These are phyloP conservation scores for Schwanniomyces etchellsii DNA, from an alignment of 1,139 yeast species.

Conservation along the genomic window DNA sequence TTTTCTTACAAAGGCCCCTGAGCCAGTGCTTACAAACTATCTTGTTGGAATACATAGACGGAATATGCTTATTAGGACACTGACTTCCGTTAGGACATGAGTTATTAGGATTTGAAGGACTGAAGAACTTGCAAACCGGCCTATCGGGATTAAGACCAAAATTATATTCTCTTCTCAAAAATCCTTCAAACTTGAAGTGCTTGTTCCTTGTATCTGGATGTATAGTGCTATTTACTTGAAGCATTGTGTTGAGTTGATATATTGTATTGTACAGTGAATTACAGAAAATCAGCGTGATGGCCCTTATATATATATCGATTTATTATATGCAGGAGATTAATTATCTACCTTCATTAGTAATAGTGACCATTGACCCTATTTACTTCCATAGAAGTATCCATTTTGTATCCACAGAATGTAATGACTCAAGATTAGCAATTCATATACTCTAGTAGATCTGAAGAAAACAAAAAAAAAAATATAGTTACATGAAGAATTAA, in stretches of 20 bases:
- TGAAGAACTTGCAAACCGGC: slow-evolving; percentile 77
- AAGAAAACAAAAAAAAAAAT: too few relatives aligned
- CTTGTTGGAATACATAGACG: slow-evolving; percentile 76
- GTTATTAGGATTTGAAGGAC: slow-evolving; percentile 46
- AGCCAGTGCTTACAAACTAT: slow-evolving; percentile 97
- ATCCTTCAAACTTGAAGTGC: slow-evolving; percentile 77
- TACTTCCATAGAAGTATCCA: too few relatives aligned
- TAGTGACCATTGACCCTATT: too few relatives aligned
- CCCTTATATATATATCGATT: neutral
- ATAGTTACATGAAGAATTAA: too few relatives aligned
- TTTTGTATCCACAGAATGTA: too few relatives aligned
- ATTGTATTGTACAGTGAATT: neutral
- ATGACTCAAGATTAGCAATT: too few relatives aligned
- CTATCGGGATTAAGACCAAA: slow-evolving; percentile 86
- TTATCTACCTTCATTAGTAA: too few relatives aligned
- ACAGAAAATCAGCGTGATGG: neutral
- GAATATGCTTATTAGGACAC: slow-evolving; percentile 87
- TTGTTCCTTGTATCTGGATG: slow-evolving; percentile 38
- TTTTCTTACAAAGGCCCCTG: slow-evolving; percentile 93
- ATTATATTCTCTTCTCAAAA: slow-evolving; percentile 71
- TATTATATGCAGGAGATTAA: slow-evolving; percentile 1
- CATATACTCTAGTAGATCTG: too few relatives aligned
- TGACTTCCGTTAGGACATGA: slow-evolving; percentile 80
- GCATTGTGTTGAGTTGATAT: slow-evolving; percentile 13
- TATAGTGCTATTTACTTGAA: slow-evolving; percentile 33